phyloP scores from a whole-genome alignment of 2,329 filamentous ascomycete genomes.

The Xylaria sp. region DNA sequence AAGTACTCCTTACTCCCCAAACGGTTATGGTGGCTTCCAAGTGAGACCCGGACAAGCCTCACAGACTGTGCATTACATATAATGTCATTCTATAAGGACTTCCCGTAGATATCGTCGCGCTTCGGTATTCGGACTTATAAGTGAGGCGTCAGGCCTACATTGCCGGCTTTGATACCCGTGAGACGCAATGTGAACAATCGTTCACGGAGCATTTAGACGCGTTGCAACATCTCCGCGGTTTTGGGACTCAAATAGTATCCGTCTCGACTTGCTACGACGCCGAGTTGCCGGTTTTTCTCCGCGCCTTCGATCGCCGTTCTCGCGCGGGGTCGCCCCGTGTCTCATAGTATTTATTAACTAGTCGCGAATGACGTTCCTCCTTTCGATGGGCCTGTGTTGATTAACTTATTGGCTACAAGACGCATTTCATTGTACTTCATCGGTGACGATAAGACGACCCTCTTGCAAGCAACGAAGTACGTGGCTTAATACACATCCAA shows the following conservation, averaged over 20 bases:
- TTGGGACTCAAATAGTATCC: neutral
- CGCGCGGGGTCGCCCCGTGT: conserved; percentile 31
- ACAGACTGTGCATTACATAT: too few relatives aligned
- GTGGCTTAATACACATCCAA: neutral
- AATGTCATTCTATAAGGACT: too few relatives aligned
- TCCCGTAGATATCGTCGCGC: too few relatives aligned
- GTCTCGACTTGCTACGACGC: conserved; percentile 16
- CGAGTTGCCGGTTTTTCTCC: conserved; percentile 43
- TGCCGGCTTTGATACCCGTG: neutral
- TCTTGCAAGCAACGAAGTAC: neutral
- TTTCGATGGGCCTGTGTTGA: neutral
- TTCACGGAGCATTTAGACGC: neutral
- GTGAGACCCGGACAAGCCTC: too few relatives aligned
- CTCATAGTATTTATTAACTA: neutral
- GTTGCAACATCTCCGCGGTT: conserved; percentile 1
- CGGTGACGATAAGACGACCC: neutral
- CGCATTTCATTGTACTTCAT: neutral
- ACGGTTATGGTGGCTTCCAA: too few relatives aligned
- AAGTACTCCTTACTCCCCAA: too few relatives aligned
- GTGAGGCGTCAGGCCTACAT: neutral
- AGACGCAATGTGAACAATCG: neutral
- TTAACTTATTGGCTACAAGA: neutral
- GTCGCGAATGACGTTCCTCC: conserved; percentile 1
- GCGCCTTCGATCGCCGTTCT: conserved; percentile 26
- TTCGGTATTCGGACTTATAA: neutral